Base-by-base conservation (phyloP, 2,329 filamentous ascomycete genomes). In the Beauveria medogensis region DNA sequence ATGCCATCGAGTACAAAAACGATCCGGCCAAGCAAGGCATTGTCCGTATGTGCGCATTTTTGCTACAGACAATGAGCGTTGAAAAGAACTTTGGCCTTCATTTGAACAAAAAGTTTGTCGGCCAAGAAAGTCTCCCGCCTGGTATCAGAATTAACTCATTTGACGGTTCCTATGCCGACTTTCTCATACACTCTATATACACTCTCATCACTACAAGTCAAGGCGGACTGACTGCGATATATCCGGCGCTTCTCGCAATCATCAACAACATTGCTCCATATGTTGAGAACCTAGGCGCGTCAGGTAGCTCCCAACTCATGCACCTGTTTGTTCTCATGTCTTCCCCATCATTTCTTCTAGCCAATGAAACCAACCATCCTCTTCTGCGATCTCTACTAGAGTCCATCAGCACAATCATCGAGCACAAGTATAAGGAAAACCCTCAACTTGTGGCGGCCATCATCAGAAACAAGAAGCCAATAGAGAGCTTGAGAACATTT, bases 31-130 rank as follows among this genome's bases (percentile, higher is more conserved):
- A 93, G 72, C 92, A 97, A 73, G 94, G 94, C 1, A 82, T 97
- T 1, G 91, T 97, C 28, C 85, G 94, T 60, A 97, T 97, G 92
- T 97, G 94, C 73, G 88, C 95, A n/a, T 97, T 99, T 72, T 82
- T 97, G 48, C 77, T 99, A 46, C 94, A 99, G 74, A 97, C 94
- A 0, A 77, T 99, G 69, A 97, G 93, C 69, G 92, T 95, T 2
- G 94, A 97, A 74, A 84, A 88, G 60, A 92, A 89, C 64, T 97
- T 97, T 73, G 93, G 92, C 34, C 84, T 88, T 69, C 93, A 91
- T 67, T 80, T 99, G 55, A 97, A 97, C 75, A 92, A 91, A 74
- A 82, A 80, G 18, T 97, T 99, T 67, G 88, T 92, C 64, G 89
- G 87, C 1, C 93, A 97, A 71, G 92, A 97, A 59, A 92, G 90